Percentiles rank a stretch among this genome's conserved stretches.
These are phyloP conservation scores for Borovskyia barvae DNA, from an alignment of 208 protist species.

Conservation along the genomic window DNA sequence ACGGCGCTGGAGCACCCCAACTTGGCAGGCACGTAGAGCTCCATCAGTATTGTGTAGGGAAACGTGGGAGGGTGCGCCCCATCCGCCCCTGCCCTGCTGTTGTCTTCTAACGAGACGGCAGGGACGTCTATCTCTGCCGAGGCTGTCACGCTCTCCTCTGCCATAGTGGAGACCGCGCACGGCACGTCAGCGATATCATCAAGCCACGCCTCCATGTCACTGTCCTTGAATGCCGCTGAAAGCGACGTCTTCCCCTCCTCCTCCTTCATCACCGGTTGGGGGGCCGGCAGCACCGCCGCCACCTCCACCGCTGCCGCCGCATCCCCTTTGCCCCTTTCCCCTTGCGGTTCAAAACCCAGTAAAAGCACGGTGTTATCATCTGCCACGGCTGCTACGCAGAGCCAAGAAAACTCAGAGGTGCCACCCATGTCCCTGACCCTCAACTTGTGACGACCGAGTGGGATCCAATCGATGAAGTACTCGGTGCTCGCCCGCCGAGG, in stretches of 20 bases:
- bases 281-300: background rate
- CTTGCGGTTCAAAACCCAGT: slow-evolving; percentile 19
- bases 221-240: slow-evolving; percentile 6
- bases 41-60: slow-evolving; percentile 26
- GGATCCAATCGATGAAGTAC: slow-evolving; percentile 40
- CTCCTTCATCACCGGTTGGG: background rate
- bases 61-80: background rate
- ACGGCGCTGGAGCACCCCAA: background rate
- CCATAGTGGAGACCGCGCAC: background rate
- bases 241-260: background rate
- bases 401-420: slow-evolving; percentile 21
- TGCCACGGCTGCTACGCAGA: slow-evolving; percentile 37
- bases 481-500: slow-evolving; percentile 27
- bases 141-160: background rate
- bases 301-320: background rate
- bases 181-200: slow-evolving; percentile 23
- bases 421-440: slow-evolving; percentile 7
- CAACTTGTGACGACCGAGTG: slow-evolving; percentile 36
- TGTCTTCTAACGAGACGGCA: background rate
- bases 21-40: slow-evolving; percentile 15
- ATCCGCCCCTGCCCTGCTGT: background rate
- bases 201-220: slow-evolving; percentile 42
- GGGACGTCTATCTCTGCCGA: background rate
- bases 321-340: background rate
- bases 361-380: slow-evolving; percentile 40